These are phyloP conservation scores for Beauveria australis DNA, from an alignment of 2,329 filamentous ascomycete species.

Conservation along the genomic window DNA sequence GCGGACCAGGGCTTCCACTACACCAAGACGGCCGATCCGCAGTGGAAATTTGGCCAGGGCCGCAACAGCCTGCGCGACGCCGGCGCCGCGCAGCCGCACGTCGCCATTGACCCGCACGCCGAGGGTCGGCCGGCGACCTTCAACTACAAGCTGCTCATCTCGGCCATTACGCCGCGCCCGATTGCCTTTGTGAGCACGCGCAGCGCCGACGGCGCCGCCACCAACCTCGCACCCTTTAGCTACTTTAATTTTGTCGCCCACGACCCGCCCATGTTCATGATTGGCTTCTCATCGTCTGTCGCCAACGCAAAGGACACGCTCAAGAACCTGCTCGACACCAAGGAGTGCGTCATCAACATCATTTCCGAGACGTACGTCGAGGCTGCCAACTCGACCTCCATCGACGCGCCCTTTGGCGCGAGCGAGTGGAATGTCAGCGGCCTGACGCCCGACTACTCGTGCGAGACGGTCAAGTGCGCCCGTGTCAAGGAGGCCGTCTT, in stretches of 20 bases:
- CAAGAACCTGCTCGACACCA: constrained; percentile 60
- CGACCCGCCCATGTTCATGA: constrained; percentile 76
- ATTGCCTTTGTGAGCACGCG: constrained; percentile 57
- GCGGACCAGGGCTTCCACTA: constrained; percentile 37
- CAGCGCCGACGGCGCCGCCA: constrained; percentile 48
- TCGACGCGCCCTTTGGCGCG: constrained; percentile 69
- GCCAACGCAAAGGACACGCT: constrained; percentile 68
- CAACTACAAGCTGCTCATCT: constrained; percentile 93
- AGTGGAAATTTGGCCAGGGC: constrained; percentile 59
- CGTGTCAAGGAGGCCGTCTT: constrained; percentile 79
- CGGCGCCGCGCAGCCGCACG: constrained; percentile 41
- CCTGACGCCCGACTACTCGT: constrained; percentile 59
- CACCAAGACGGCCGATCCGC: constrained; percentile 55
- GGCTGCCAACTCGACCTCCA: constrained; percentile 72
- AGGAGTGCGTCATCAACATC: constrained; percentile 80
- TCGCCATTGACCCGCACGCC: constrained; percentile 74
- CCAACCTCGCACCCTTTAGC: constrained; percentile 78
- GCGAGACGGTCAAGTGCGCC: constrained; percentile 57
- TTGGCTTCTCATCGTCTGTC: constrained; percentile 40
- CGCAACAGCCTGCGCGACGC: constrained; percentile 42
- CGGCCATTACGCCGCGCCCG: constrained; percentile 71
- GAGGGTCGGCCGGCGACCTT: constrained; percentile 55
- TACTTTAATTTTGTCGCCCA: constrained; percentile 80
- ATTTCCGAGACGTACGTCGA: constrained; percentile 79
- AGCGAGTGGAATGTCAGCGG: constrained; percentile 77